phyloP scores from a whole-genome alignment of 768 basidiomycete species.

The Hirschioporus abietinus region DNA sequence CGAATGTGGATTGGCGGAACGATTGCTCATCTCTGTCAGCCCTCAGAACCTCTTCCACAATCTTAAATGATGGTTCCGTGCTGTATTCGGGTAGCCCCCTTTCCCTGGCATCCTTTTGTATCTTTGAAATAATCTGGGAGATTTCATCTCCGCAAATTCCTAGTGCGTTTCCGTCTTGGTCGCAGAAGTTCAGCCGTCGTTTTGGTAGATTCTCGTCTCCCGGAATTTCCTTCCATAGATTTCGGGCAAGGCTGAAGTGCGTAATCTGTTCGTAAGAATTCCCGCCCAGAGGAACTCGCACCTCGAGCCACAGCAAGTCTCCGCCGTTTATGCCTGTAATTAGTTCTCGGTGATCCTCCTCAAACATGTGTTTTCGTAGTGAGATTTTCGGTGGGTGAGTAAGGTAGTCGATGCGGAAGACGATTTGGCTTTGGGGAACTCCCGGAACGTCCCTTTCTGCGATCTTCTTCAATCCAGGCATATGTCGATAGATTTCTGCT shows the following conservation, averaged over 20 bases:
- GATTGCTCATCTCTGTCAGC: not conserved
- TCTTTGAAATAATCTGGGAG: not conserved
- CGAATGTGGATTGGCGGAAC: not conserved
- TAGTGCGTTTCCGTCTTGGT: not conserved
- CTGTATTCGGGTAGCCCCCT: not conserved
- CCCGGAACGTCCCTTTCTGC: not conserved
- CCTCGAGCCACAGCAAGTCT: not conserved
- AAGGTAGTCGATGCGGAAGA: not conserved
- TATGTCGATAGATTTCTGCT: not conserved
- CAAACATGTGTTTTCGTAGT: not conserved
- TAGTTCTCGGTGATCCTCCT: not conserved
- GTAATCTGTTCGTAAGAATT: not conserved
- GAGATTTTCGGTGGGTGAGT: not conserved
- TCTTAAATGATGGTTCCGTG: not conserved
- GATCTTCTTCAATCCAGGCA: not conserved
- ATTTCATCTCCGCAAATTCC: not conserved
- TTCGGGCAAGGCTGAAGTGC: not conserved
- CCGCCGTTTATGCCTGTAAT: not conserved
- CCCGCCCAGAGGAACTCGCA: not conserved
- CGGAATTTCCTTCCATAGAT: not conserved
- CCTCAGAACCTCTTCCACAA: not conserved
- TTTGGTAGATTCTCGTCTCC: not conserved
- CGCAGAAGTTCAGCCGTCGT: not conserved
- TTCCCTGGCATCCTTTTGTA: not conserved
- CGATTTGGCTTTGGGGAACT: not conserved